phyloP scores from a whole-genome alignment of 2,329 filamentous ascomycete species.

The Hirsutella thompsonii region DNA sequence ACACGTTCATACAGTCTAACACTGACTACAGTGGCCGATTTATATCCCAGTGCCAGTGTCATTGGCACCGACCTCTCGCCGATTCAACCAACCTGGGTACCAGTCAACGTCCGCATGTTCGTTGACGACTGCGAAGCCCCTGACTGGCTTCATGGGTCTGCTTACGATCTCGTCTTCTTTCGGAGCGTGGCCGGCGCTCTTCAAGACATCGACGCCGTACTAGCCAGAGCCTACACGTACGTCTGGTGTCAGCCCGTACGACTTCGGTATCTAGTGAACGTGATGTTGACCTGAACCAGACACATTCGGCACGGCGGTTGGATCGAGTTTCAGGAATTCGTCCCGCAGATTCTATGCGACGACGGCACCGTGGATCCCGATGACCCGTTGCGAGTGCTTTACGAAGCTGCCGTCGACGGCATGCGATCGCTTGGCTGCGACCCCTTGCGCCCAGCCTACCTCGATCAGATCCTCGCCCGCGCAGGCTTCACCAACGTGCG shows the following conservation, averaged over 20 bases:
- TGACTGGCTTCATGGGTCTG: slow-evolving; percentile 38
- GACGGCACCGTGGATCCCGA: neutral
- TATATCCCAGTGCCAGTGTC: slow-evolving; percentile 25
- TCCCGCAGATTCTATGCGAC: slow-evolving; percentile 6
- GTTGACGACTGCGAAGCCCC: slow-evolving; percentile 48
- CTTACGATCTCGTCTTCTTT: slow-evolving; percentile 45
- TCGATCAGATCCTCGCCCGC: slow-evolving; percentile 21
- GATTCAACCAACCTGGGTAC: slow-evolving; percentile 35
- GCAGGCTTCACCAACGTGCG: slow-evolving; percentile 32
- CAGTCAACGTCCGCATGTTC: slow-evolving; percentile 47
- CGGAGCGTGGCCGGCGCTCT: slow-evolving; percentile 36
- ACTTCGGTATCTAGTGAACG: neutral
- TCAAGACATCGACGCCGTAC: slow-evolving; percentile 34
- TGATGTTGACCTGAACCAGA: neutral
- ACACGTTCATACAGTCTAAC: neutral
- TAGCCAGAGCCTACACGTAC: slow-evolving; percentile 22
- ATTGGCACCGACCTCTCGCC: slow-evolving; percentile 30
- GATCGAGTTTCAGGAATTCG: slow-evolving; percentile 36
- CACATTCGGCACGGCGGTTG: slow-evolving; percentile 32
- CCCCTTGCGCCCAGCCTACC: slow-evolving; percentile 18
- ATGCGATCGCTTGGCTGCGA: slow-evolving; percentile 24
- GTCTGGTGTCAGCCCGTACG: slow-evolving; percentile 2
- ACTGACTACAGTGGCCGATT: slow-evolving; percentile 22
- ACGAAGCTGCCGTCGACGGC: slow-evolving; percentile 17
- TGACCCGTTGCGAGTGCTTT: slow-evolving; percentile 15